phyloP scores from a whole-genome alignment of 202 grass and related monocot genomes.

The Schoenoplectus tabernaemontani region DNA sequence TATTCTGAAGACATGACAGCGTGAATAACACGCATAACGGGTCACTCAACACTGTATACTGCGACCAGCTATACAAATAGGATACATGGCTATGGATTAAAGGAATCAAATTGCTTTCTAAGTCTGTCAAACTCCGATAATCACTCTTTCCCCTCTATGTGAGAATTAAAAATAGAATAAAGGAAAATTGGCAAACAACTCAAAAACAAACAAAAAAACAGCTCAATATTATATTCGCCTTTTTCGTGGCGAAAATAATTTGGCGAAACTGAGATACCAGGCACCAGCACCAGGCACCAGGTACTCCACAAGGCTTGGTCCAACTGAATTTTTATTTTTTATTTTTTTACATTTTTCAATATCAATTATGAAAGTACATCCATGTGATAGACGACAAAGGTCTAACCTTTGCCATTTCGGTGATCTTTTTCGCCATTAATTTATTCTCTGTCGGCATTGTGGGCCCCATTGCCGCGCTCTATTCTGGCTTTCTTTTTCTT shows the following conservation, averaged over 20 bases:
- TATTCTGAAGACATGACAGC: not conserved
- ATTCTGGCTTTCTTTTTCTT: not conserved
- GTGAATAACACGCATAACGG: not conserved
- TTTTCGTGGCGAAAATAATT: not conserved
- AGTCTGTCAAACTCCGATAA: slow-evolving; percentile 12
- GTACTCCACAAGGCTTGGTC: not conserved
- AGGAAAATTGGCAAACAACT: slow-evolving; percentile 5
- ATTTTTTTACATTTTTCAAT: not conserved
- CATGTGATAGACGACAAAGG: slow-evolving; percentile 25
- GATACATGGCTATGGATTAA: not conserved
- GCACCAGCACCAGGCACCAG: not conserved
- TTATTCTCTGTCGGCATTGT: slow-evolving; percentile 14
- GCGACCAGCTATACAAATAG: not conserved
- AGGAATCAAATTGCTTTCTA: not conserved
- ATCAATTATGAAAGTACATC: slow-evolving; percentile 3
- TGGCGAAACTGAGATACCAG: slow-evolving; percentile 17
- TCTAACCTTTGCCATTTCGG: slow-evolving; percentile 12
- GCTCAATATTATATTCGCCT: slow-evolving; percentile 4
- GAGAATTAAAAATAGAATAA: slow-evolving; percentile 7
- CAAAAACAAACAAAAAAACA: not conserved
- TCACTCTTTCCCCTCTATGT: slow-evolving; percentile 12
- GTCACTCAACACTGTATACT: not conserved
- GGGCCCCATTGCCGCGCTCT: not conserved
- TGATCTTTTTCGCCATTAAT: slow-evolving; percentile 25
- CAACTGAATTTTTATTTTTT: not conserved